phyloP scores from a whole-genome alignment of 306 rosid species.

The Cicer cuneatum region DNA sequence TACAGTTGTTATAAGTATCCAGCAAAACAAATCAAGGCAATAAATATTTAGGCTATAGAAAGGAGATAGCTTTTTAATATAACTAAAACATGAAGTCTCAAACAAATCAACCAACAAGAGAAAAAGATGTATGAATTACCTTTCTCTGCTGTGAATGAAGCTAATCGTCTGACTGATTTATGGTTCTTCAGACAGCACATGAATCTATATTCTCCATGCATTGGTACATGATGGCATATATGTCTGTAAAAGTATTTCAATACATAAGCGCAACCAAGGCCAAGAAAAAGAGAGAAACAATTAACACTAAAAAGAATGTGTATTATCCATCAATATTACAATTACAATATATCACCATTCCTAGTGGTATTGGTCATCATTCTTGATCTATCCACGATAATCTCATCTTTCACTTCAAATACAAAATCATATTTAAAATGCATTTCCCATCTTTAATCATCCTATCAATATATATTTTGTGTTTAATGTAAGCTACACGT shows the following conservation, averaged over 20 bases:
- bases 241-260: constrained; percentile 59
- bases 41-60: constrained; percentile 29
- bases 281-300: constrained; percentile 2
- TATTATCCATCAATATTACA: constrained; percentile 10
- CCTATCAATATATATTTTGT: constrained; percentile 4
- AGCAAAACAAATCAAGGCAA: constrained; percentile 19
- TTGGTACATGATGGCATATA: constrained; percentile 51
- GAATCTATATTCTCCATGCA: constrained; percentile 54
- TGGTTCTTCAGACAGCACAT: constrained; percentile 54
- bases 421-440: constrained; percentile 1
- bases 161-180: constrained; percentile 58
- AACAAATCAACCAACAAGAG: constrained; percentile 32
- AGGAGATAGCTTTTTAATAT: constrained; percentile 20
- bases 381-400: constrained; percentile 23
- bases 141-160: constrained; percentile 54
- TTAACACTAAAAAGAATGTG: constrained; percentile 16
- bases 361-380: constrained; percentile 24
- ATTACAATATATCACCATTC: constrained; percentile 21
- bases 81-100: constrained; percentile 10
- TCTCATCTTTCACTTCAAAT: constrained; percentile 35
- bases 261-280: constrained; percentile 34
- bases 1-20: constrained; percentile 19
- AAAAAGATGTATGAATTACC: constrained; percentile 55
- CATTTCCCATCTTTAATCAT: constrained; percentile 23
- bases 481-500: constrained; percentile 20